A percentile compares a stretch with the other conserved stretches of the same genome.
Evolutionary conservation across 306 rosid genomes (phyloP).

Genomic region (Abrus precatorius): DNA sequence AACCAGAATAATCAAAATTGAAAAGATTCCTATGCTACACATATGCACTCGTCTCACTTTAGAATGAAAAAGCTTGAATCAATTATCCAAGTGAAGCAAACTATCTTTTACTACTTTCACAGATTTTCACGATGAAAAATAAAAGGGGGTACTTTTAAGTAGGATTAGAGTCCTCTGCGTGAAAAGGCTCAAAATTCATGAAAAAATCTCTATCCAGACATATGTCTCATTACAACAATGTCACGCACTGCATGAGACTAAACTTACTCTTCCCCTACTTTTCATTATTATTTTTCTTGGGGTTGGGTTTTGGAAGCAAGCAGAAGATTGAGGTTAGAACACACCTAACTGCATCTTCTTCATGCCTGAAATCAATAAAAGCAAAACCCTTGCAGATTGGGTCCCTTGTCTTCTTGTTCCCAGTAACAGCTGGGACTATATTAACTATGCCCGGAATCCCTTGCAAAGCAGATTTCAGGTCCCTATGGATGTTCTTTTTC

Average conservation of each 20-base stretch:
- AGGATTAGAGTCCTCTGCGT: not conserved
- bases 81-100: conserved; percentile 28
- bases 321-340: conserved; percentile 31
- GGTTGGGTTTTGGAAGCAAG: conserved; percentile 9
- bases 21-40: not conserved
- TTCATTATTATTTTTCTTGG: conserved; percentile 13
- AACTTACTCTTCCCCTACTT: conserved; percentile 11
- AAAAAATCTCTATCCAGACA: conserved; percentile 31
- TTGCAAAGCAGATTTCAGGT: conserved; percentile 74
- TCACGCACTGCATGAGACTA: conserved; percentile 38
- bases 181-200: conserved; percentile 13
- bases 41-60: conserved; percentile 38
- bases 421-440: conserved; percentile 72
- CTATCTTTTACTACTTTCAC: conserved; percentile 10
- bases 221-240: conserved; percentile 11
- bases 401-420: conserved; percentile 95
- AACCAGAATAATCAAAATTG: conserved; percentile 20
- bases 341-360: conserved; percentile 78
- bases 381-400: conserved; percentile 94
- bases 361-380: conserved; percentile 74
- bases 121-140: conserved; percentile 24
- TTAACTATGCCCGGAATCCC: conserved; percentile 70
- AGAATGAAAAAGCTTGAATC: conserved; percentile 38
- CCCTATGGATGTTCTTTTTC: conserved; percentile 82
- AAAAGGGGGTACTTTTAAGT: conserved; percentile 16